Evolutionary conservation across 176 grass and related monocot species (phyloP).

Genomic region (Chloris gayana): DNA sequence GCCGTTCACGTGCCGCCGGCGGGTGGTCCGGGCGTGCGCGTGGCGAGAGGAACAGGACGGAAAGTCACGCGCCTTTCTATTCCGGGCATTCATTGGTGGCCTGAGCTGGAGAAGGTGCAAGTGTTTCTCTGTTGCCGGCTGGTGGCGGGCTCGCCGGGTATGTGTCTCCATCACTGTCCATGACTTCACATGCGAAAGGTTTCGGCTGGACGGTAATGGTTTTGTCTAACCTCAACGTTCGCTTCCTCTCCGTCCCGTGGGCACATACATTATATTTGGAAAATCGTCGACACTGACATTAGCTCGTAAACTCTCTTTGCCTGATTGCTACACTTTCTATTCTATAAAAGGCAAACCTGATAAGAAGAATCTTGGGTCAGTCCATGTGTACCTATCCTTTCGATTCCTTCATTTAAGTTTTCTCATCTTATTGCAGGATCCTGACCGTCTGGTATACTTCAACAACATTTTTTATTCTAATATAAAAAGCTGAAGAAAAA

Average conservation of each 20-base stretch:
- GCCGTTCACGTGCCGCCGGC: slow-evolving; percentile 29
- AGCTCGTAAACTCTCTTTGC: background rate
- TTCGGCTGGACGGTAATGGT: slow-evolving; percentile 15
- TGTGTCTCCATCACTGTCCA: background rate
- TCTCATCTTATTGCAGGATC: too few species aligned
- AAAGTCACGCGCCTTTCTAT: background rate
- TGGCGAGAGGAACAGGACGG: background rate
- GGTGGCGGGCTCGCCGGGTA: background rate
- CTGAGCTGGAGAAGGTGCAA: background rate
- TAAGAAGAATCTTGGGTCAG: background rate
- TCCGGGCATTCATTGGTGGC: background rate
- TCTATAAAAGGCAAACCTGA: background rate
- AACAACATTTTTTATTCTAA: too few species aligned
- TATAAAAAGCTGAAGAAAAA: too few species aligned
- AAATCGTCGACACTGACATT: background rate
- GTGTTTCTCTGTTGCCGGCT: slow-evolving; percentile 10
- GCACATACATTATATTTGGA: background rate
- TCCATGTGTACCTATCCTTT: background rate
- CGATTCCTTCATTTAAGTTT: background rate
- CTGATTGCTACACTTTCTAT: background rate
- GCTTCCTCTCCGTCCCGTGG: background rate
- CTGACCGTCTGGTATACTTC: too few species aligned
- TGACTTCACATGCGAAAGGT: background rate
- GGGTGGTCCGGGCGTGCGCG: background rate
- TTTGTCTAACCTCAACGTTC: background rate